phyloP scores from a whole-genome alignment of 176 grass and related monocot genomes.

The Typha latifolia region DNA sequence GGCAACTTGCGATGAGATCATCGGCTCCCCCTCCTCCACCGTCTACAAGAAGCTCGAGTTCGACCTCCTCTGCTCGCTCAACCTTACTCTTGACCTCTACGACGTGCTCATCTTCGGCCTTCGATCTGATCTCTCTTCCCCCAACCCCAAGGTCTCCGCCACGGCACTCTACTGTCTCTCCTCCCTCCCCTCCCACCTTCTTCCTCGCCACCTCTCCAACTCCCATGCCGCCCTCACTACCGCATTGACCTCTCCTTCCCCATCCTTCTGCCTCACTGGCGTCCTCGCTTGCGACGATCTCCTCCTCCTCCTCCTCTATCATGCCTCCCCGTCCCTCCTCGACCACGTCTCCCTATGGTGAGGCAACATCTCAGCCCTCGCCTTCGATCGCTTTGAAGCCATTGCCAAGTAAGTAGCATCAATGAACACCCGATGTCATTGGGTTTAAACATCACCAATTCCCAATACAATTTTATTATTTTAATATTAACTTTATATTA shows the following conservation, averaged over 20 bases:
- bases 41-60: too few relatives aligned
- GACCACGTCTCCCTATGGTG: constrained; percentile 73
- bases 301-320: constrained; percentile 64
- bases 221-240: constrained; percentile 49
- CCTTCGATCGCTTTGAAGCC: constrained; percentile 54
- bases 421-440: too few relatives aligned
- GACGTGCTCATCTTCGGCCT: constrained; percentile 57
- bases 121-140: constrained; percentile 73
- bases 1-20: constrained; percentile 46
- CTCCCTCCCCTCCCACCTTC: constrained; percentile 66
- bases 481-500: too few relatives aligned
- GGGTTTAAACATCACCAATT: too few relatives aligned
- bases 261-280: constrained; percentile 58
- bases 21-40: too few relatives aligned
- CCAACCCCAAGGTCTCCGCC: constrained; percentile 79
- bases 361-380: constrained; percentile 49
- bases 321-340: constrained; percentile 69
- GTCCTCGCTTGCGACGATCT: constrained; percentile 81
- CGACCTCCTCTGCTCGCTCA: too few relatives aligned
- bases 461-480: too few relatives aligned
- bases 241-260: constrained; percentile 46
- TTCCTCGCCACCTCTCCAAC: constrained; percentile 64
- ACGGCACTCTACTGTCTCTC: constrained; percentile 77
- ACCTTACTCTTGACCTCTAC: constrained; percentile 59
- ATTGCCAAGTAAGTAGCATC: constrained; percentile 59